A percentile compares a stretch with the other conserved stretches of the same genome.
phyloP scores from a whole-genome alignment of 1,284 basidiomycete species.

The Hemileia vastatrix region DNA sequence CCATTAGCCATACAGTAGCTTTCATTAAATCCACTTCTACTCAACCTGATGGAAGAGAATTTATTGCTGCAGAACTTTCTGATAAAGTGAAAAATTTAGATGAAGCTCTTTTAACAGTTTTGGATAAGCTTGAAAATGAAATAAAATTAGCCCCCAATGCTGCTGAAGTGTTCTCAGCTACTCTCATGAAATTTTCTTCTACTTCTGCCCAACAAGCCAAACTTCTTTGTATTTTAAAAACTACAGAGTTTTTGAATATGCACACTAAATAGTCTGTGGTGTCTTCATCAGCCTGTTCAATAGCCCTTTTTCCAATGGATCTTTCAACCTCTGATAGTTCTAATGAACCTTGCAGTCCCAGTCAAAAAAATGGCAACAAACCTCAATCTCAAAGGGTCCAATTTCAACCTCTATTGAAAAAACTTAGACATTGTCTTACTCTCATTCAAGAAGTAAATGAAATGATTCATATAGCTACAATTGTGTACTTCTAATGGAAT shows the following conservation, averaged over 20 bases:
- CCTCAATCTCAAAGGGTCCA: conserved; percentile 59
- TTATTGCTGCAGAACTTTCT: conserved; percentile 75
- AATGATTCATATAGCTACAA: conserved; percentile 76
- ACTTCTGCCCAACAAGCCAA: conserved; percentile 87
- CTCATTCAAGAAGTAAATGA: conserved; percentile 68
- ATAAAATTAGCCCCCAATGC: conserved; percentile 55
- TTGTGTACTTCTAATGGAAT: conserved; percentile 79
- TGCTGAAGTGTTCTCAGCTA: conserved; percentile 19
- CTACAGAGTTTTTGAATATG: conserved; percentile 88
- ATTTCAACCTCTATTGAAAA: conserved; percentile 75
- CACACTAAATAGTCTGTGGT: conserved; percentile 51
- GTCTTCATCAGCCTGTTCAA: too few relatives aligned
- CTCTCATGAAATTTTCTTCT: conserved; percentile 71
- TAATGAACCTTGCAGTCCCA: conserved; percentile 44
- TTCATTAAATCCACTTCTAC: conserved; percentile 81
- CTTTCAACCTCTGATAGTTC: not conserved
- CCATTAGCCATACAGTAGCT: conserved; percentile 78
- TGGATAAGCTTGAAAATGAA: conserved; percentile 62
- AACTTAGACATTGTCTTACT: conserved; percentile 71
- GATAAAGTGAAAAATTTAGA: conserved; percentile 76
- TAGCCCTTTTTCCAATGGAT: too few relatives aligned
- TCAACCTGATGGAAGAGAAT: conserved; percentile 72
- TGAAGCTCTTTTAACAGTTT: conserved; percentile 58
- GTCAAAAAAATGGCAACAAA: conserved; percentile 42
- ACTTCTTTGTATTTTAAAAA: conserved; percentile 81